Evolutionary conservation across 352 stramenopile species (phyloP).

Genomic region (Aphanomyces stellatus): DNA sequence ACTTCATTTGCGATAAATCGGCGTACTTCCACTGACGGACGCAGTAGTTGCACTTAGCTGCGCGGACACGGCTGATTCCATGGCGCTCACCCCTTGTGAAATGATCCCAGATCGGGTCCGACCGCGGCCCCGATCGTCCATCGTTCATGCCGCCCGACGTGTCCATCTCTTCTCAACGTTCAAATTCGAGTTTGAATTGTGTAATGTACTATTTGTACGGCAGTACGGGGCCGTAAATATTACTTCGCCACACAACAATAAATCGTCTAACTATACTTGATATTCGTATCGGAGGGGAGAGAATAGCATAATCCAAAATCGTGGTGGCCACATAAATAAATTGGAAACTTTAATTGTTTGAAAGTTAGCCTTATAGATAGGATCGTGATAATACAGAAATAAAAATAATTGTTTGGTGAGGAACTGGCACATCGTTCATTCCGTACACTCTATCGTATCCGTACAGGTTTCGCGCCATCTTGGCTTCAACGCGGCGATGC

Average conservation of each 20-base stretch:
- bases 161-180: not conserved
- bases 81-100: conserved; percentile 17
- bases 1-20: conserved; percentile 19
- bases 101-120: conserved; percentile 19
- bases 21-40: conserved; percentile 18
- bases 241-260: not conserved
- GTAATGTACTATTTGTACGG: not conserved
- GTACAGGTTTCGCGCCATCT: not conserved
- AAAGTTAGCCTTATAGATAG: not conserved
- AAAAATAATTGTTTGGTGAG: not conserved
- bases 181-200: conserved; percentile 8
- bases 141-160: not conserved
- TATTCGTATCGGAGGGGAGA: too few relatives aligned
- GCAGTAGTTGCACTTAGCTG: conserved; percentile 22
- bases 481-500: not conserved
- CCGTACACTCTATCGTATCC: not conserved
- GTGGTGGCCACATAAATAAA: not conserved
- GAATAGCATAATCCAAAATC: too few relatives aligned
- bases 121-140: conserved; percentile 13
- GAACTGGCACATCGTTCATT: not conserved
- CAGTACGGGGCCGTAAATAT: not conserved
- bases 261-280: not conserved
- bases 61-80: conserved; percentile 17
- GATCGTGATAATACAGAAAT: not conserved
- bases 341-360: not conserved